Conservation (phyloP, 192 early-diverging fungal genomes). For the Entomortierella beljakovae region DNA sequence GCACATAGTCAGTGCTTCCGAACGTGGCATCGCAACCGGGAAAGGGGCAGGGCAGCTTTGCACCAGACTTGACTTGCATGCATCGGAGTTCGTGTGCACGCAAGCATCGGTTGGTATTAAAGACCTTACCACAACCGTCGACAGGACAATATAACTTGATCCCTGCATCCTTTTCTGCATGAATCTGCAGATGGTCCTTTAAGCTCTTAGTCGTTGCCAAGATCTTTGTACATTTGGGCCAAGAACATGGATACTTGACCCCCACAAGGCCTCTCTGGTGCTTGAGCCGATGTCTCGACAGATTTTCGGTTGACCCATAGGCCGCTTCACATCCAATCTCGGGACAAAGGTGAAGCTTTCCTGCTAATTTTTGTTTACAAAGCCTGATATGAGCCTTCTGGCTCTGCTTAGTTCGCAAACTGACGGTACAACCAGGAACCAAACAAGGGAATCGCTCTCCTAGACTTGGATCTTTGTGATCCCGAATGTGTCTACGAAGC, state of each 20-base stretch:
- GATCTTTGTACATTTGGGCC: conserved; percentile 43
- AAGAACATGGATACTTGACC: conserved; percentile 47
- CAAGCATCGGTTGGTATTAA: conserved; percentile 47
- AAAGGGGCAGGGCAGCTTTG: conserved; percentile 36
- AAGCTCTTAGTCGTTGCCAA: conserved; percentile 49
- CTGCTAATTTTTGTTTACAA: conserved; percentile 43
- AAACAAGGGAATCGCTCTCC: conserved; percentile 28
- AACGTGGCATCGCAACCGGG: conserved; percentile 37
- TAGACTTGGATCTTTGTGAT: conserved; percentile 33
- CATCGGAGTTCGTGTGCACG: conserved; percentile 48
- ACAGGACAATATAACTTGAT: conserved; percentile 43
- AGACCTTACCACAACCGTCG: conserved; percentile 42
- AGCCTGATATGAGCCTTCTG: conserved; percentile 34
- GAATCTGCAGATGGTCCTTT: conserved; percentile 47
- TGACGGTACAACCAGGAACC: conserved; percentile 32
- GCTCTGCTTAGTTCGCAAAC: conserved; percentile 35
- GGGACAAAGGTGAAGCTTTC: conserved; percentile 24
- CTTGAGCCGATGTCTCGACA: conserved; percentile 40
- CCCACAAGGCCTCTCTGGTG: conserved; percentile 44
- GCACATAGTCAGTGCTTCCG: conserved; percentile 51
- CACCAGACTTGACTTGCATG: conserved; percentile 49
- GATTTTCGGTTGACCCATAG: conserved; percentile 43
- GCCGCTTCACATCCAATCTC: conserved; percentile 40
- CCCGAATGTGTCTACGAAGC: conserved; percentile 31
- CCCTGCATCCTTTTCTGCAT: conserved; percentile 43